Conservation (phyloP, 1,139 yeast genomes). For the Lodderomyces parapsilosis region DNA sequence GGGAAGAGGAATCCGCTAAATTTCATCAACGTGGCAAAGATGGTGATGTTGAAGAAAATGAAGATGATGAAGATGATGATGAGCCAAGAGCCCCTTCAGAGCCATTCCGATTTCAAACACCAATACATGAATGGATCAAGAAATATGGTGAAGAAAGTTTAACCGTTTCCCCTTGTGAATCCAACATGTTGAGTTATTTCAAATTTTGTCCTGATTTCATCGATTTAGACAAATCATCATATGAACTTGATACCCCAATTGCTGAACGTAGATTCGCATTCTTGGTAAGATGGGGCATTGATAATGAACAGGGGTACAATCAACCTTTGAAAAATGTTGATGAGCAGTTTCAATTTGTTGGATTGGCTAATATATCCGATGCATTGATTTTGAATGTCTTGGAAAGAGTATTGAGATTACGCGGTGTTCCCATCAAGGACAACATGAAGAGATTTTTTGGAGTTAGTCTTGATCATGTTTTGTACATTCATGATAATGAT, state of each 20-base stretch:
- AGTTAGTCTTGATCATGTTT: constrained; percentile 65
- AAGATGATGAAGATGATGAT: constrained; percentile 24
- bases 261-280: constrained; percentile 42
- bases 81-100: constrained; percentile 22
- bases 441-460: constrained; percentile 37
- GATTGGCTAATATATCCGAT: constrained; percentile 64
- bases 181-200: constrained; percentile 24
- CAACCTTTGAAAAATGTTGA: constrained; percentile 16
- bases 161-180: constrained; percentile 17
- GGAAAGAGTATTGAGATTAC: constrained; percentile 28
- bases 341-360: constrained; percentile 49
- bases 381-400: constrained; percentile 51
- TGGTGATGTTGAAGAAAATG: constrained; percentile 29
- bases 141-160: constrained; percentile 19
- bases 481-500: constrained; percentile 64
- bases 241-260: constrained; percentile 23
- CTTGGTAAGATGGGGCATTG: constrained; percentile 43
- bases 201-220: constrained; percentile 43
- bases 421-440: constrained; percentile 21
- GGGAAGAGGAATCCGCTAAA: constrained; percentile 24
- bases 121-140: constrained; percentile 31
- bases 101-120: constrained; percentile 41
- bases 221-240: constrained; percentile 22
- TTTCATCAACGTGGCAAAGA: constrained; percentile 16
- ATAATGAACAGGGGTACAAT: constrained; percentile 19